Base-by-base conservation (phyloP, 306 rosid species). In the Pachyrhizus erosus region DNA sequence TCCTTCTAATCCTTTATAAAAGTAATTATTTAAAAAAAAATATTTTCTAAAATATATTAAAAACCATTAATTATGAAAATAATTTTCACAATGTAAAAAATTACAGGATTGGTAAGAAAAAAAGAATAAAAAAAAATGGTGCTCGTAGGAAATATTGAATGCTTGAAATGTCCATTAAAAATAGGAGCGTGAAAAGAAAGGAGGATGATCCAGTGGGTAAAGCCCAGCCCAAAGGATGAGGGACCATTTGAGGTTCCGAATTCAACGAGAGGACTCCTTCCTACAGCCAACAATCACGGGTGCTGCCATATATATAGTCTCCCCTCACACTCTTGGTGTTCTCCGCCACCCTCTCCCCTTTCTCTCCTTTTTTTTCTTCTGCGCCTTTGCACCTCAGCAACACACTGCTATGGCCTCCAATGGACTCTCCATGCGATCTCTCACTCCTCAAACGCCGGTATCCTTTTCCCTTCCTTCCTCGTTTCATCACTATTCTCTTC, bases 401-500 rank as follows among this genome's bases (percentile, higher is more conserved):
- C 82, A 15, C 88, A 75, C 76, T 86, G 1, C 64, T 17, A 83
- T 83, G 86, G 86, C 86, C 73, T 33, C 77, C 3, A 78, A 62
- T 39, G 43, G 76, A 17, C 4, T 90, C 83, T 87, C 92, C 34
- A 24, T 82, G 74, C 79, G 82, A 51, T 81, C 90, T 68, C 64
- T 80, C 68, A 54, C 70, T 21, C 68, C 79, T 18, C 75, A 77
- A 77, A 79, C 31, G 43, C 61, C 24, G 83, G 94, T 88, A 81
- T 43, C 15, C 7, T 24, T 71, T 76, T 58, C 77, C 11, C 62
- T 39, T 78, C 80, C 55, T 75, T 78, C 80, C 55, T 75, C 27
- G 26, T 70, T 57, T 24, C 7, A 5, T 72, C 37, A 62, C 51
- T 39, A 3, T n/a, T n/a, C 26, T 57, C 5, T 10, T 42, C 21